Conservation (phyloP, 2,329 filamentous ascomycete genomes). For the Scedosporium dehoogii region DNA sequence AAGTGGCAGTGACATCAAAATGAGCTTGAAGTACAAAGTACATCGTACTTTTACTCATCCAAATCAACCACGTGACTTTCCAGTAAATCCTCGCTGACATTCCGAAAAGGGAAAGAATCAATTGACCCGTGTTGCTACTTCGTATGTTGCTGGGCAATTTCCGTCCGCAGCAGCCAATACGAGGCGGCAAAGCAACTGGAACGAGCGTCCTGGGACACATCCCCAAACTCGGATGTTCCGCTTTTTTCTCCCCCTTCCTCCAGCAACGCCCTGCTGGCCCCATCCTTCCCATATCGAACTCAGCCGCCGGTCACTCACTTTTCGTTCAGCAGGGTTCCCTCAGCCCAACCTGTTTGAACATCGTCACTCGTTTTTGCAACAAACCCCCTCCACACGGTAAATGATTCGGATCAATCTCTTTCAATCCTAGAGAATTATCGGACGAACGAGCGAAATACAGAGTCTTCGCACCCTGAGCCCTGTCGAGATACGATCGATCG, state of each 20-base stretch:
- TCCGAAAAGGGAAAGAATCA: neutral
- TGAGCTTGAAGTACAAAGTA: neutral
- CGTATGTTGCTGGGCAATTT: neutral
- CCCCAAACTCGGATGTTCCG: constrained; percentile 1
- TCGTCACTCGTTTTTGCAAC: constrained; percentile 3
- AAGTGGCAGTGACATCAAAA: neutral
- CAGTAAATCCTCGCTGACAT: neutral
- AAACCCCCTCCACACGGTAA: neutral
- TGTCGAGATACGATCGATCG: neutral
- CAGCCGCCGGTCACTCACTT: neutral
- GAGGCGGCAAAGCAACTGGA: neutral
- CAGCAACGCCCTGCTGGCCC: neutral
- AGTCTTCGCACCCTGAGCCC: neutral
- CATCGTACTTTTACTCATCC: neutral
- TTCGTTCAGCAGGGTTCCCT: neutral
- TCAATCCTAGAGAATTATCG: neutral
- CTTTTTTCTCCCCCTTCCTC: neutral
- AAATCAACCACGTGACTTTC: neutral
- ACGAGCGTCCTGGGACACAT: constrained; percentile 1
- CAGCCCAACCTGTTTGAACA: neutral
- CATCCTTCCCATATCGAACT: neutral
- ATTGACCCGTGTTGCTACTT: too few species aligned
- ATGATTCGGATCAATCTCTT: neutral
- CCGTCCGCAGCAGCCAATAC: constrained; percentile 1
- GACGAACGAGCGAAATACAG: neutral